phyloP scores from a whole-genome alignment of 2,329 filamentous ascomycete species.

The Stylonectria norvegica region DNA sequence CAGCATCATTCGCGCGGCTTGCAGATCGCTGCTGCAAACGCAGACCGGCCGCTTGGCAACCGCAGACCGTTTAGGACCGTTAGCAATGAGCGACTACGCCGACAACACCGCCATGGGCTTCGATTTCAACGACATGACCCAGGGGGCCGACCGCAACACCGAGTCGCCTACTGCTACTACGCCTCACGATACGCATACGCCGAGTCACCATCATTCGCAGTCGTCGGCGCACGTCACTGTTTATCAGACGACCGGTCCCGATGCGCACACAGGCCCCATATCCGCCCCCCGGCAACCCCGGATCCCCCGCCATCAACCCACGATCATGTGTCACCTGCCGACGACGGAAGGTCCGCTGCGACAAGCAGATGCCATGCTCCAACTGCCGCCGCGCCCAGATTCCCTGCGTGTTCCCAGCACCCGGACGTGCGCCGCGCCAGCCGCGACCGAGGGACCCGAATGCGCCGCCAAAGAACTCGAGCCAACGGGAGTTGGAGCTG shows the following conservation, averaged over 20 bases:
- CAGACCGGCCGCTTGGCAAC: too few species aligned
- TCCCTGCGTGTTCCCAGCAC: constrained; percentile 71
- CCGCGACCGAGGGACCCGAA: constrained; percentile 63
- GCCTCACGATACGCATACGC: constrained; percentile 15
- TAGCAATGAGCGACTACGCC: constrained; percentile 20
- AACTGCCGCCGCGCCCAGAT: constrained; percentile 70
- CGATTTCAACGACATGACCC: constrained; percentile 23
- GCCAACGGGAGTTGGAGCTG: constrained; percentile 63
- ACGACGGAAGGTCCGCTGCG: constrained; percentile 68
- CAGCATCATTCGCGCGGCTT: too few species aligned
- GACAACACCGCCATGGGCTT: constrained; percentile 22
- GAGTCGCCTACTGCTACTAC: constrained; percentile 23
- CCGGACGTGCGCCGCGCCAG: constrained; percentile 68
- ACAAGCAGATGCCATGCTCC: constrained; percentile 72
- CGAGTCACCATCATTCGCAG: constrained; percentile 15
- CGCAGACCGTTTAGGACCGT: neutral
- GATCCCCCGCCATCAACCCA: constrained; percentile 41
- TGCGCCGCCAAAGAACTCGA: constrained; percentile 55
- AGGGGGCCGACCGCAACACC: constrained; percentile 18
- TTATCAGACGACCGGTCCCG: constrained; percentile 39
- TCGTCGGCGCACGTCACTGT: constrained; percentile 35
- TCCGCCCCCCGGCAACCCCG: constrained; percentile 32
- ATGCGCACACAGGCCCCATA: constrained; percentile 37
- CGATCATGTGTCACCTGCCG: constrained; percentile 50
- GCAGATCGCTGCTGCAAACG: too few species aligned